Conservation (phyloP, 2,329 filamentous ascomycete genomes). For the Pseudogymnoascus sp. region DNA sequence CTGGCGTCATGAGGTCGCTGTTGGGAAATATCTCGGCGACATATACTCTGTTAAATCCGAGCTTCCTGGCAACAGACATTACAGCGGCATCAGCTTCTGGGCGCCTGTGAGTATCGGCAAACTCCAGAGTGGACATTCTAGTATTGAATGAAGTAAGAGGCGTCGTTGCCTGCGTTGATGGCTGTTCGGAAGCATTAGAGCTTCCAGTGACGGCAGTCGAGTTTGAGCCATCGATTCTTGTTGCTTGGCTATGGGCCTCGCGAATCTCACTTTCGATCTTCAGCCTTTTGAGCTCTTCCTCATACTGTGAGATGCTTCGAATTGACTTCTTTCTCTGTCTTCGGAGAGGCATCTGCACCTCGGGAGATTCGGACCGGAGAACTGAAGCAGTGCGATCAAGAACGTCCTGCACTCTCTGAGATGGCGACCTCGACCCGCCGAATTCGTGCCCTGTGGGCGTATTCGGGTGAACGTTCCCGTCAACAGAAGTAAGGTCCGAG, state of each 20-base stretch:
- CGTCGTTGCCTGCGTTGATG: background rate
- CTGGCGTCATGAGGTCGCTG: background rate
- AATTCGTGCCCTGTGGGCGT: background rate
- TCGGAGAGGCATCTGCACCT: background rate
- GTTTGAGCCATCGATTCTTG: background rate
- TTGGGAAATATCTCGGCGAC: background rate
- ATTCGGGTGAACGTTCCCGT: background rate
- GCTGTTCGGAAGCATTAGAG: background rate
- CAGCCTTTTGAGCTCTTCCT: background rate
- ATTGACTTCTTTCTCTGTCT: background rate
- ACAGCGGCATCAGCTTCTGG: background rate
- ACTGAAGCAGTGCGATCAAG: background rate
- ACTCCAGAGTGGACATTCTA: background rate
- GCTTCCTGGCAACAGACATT: background rate
- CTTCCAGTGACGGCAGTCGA: background rate
- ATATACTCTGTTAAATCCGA: background rate
- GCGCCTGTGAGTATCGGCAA: background rate
- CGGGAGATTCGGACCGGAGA: background rate
- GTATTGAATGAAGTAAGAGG: background rate
- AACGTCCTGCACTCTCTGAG: background rate
- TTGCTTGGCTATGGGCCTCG: background rate
- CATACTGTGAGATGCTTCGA: background rate
- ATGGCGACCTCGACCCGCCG: background rate
- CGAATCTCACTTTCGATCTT: background rate
- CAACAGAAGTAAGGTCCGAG: constrained; percentile 8